phyloP scores from a whole-genome alignment of 176 grass and related monocot species.

The Cenchrus americanus region DNA sequence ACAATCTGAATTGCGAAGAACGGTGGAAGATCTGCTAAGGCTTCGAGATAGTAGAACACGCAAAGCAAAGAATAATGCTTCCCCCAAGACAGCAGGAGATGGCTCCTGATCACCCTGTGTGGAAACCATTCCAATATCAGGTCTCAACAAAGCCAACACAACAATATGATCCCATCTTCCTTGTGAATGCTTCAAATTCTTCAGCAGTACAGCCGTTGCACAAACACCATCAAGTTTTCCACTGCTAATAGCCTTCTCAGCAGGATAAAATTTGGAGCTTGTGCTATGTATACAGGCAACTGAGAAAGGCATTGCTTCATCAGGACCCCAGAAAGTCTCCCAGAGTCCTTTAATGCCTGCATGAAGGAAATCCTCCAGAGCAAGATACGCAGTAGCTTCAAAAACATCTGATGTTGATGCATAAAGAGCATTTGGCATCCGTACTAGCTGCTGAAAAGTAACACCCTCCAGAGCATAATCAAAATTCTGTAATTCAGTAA shows the following conservation, averaged over 20 bases:
- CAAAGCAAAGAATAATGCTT: slow-evolving; percentile 89
- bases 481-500: slow-evolving; percentile 79
- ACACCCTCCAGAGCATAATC: slow-evolving; percentile 89
- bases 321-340: slow-evolving; percentile 92
- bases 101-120: slow-evolving; percentile 55
- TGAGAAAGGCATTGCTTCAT: slow-evolving; percentile 76
- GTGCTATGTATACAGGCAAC: slow-evolving; percentile 96
- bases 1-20: slow-evolving; percentile 73
- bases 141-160: slow-evolving; percentile 74
- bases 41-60: slow-evolving; percentile 86
- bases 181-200: slow-evolving; percentile 60
- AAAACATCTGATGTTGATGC: slow-evolving; percentile 77
- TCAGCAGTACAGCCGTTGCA: slow-evolving; percentile 76
- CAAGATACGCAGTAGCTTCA: slow-evolving; percentile 86
- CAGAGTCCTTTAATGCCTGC: slow-evolving; percentile 81
- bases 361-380: slow-evolving; percentile 93
- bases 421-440: slow-evolving; percentile 90
- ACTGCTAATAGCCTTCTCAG: slow-evolving; percentile 85
- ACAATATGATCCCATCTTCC: slow-evolving; percentile 97
- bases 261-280: slow-evolving; percentile 88
- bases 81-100: slow-evolving; percentile 72
- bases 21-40: slow-evolving; percentile 82
- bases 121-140: slow-evolving; percentile 71
- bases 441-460: slow-evolving; percentile 85
- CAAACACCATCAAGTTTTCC: slow-evolving; percentile 89